A percentile compares a stretch with the other conserved stretches of the same genome.
phyloP scores from a whole-genome alignment of 257 asterid species.

The Nicotiana tomentosiformis region DNA sequence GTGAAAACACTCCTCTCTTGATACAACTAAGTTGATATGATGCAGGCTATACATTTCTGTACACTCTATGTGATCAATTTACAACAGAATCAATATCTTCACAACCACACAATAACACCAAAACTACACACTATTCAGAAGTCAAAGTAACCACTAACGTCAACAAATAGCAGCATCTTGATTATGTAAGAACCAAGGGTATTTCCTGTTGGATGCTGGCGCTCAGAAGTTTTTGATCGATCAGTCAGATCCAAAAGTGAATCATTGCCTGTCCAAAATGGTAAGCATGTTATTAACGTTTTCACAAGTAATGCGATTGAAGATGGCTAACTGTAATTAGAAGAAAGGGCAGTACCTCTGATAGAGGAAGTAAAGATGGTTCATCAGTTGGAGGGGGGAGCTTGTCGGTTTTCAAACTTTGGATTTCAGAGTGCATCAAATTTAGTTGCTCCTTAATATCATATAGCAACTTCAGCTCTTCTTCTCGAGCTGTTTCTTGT shows the following conservation, averaged over 20 bases:
- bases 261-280: constrained; percentile 8
- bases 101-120: not conserved
- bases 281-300: not conserved
- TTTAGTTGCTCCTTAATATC: constrained; percentile 53
- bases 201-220: not conserved
- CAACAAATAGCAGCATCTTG: not conserved
- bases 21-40: not conserved
- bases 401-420: constrained; percentile 32
- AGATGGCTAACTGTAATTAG: not conserved
- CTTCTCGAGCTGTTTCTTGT: constrained; percentile 31
- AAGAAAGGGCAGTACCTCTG: constrained; percentile 33
- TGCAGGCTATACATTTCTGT: not conserved
- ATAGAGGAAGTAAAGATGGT: constrained; percentile 25
- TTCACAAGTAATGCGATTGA: not conserved
- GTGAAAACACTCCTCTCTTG: not conserved
- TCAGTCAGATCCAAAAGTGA: constrained; percentile 13
- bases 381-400: constrained; percentile 24
- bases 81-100: not conserved
- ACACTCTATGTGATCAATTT: not conserved
- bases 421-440: constrained; percentile 48
- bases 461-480: constrained; percentile 52
- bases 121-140: not conserved
- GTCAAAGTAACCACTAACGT: not conserved
- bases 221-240: not conserved
- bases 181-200: not conserved